A percentile compares a stretch with the other conserved stretches of the same genome.
phyloP scores from a whole-genome alignment of 2,329 filamentous ascomycete genomes.

The Tolypocladium pustulatum region DNA sequence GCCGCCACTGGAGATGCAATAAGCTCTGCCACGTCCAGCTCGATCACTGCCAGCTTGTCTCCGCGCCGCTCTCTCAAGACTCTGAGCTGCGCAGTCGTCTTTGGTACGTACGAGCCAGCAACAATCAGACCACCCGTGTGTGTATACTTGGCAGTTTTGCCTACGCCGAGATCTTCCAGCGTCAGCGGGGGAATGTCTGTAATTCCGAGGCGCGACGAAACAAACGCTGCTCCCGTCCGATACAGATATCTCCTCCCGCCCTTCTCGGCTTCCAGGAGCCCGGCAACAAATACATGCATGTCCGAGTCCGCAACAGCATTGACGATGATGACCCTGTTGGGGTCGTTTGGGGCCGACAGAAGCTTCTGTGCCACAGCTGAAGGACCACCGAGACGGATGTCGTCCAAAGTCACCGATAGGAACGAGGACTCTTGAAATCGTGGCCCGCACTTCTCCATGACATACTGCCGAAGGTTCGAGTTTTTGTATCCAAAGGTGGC shows the following conservation, averaged over 20 bases:
- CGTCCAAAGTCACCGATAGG: slow-evolving; percentile 14
- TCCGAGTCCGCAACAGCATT: slow-evolving; percentile 43
- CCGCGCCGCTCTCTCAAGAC: slow-evolving; percentile 26
- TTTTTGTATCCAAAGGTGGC: slow-evolving; percentile 45
- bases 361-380: slow-evolving; percentile 13
- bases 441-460: slow-evolving; percentile 37
- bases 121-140: slow-evolving; percentile 37
- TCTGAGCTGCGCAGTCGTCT: slow-evolving; percentile 43
- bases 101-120: slow-evolving; percentile 46
- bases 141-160: neutral
- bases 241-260: slow-evolving; percentile 23
- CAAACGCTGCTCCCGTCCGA: slow-evolving; percentile 27
- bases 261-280: slow-evolving; percentile 27
- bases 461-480: slow-evolving; percentile 36
- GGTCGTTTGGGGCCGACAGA: slow-evolving; percentile 20
- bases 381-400: slow-evolving; percentile 21
- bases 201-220: slow-evolving; percentile 38
- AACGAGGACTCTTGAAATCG: slow-evolving; percentile 14
- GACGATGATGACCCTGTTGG: slow-evolving; percentile 34
- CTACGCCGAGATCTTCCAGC: slow-evolving; percentile 27
- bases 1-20: slow-evolving; percentile 18
- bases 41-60: slow-evolving; percentile 31
- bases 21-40: slow-evolving; percentile 28
- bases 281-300: slow-evolving; percentile 43
- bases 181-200: slow-evolving; percentile 36